These are phyloP conservation scores for Coemansia sp. DNA, from an alignment of 192 early-diverging fungal genomes.

Conservation along the genomic window DNA sequence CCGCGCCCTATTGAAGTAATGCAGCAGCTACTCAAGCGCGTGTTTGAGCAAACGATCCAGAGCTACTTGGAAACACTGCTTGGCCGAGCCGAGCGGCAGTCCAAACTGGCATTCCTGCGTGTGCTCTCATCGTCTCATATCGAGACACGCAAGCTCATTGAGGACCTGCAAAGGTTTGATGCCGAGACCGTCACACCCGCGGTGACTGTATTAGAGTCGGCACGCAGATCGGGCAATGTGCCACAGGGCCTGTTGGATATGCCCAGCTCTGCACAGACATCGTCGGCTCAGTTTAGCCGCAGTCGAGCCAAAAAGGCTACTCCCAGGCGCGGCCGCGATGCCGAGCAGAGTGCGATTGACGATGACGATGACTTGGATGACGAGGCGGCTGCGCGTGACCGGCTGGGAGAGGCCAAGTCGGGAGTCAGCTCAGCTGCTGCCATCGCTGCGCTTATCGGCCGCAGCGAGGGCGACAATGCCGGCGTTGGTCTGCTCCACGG, in stretches of 20 bases:
- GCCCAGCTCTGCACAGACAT: slow-evolving; percentile 39
- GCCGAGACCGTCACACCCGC: slow-evolving; percentile 57
- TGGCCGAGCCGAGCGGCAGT: slow-evolving; percentile 64
- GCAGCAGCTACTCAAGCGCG: slow-evolving; percentile 89
- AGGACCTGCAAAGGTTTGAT: slow-evolving; percentile 79
- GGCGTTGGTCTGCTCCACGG: slow-evolving; percentile 60
- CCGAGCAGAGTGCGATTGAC: slow-evolving; percentile 20
- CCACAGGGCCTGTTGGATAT: slow-evolving; percentile 48
- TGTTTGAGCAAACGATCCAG: slow-evolving; percentile 97
- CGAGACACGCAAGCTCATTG: slow-evolving; percentile 69
- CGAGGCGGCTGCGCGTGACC: slow-evolving; percentile 38
- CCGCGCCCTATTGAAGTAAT: slow-evolving; percentile 87
- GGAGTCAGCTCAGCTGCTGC: slow-evolving; percentile 48
- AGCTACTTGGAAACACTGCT: slow-evolving; percentile 82
- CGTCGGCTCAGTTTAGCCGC: slow-evolving; percentile 50
- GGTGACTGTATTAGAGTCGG: slow-evolving; percentile 46
- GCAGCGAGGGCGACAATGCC: slow-evolving; percentile 50
- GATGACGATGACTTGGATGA: slow-evolving; percentile 49
- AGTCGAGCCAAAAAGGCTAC: slow-evolving; percentile 45
- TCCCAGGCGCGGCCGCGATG: slow-evolving; percentile 4
- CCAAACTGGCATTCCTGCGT: slow-evolving; percentile 77
- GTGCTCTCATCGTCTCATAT: slow-evolving; percentile 70
- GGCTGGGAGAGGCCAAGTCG: slow-evolving; percentile 44
- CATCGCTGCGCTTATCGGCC: slow-evolving; percentile 49
- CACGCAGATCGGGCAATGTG: slow-evolving; percentile 35